These are phyloP conservation scores for Dillenia suffruticosa DNA, from an alignment of 164 flowering plant genomes.

Conservation along the genomic window DNA sequence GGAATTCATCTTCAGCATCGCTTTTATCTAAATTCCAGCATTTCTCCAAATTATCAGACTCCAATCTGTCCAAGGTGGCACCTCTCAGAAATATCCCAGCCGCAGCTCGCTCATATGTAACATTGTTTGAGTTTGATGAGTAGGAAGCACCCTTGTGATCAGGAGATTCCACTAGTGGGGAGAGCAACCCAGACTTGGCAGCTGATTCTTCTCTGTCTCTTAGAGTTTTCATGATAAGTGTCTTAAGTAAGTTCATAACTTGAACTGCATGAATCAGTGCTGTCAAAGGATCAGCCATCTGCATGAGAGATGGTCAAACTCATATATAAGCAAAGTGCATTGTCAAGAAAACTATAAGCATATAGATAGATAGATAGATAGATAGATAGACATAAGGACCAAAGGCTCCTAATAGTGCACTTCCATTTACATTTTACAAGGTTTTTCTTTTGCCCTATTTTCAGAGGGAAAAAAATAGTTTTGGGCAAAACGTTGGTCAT, in stretches of 20 bases:
- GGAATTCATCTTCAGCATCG: conserved; percentile 30
- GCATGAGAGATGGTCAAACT: conserved; percentile 9
- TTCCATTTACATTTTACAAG: too few relatives aligned
- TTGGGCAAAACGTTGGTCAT: too few relatives aligned
- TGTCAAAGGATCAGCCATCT: conserved; percentile 80
- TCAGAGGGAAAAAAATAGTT: too few relatives aligned
- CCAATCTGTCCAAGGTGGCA: conserved; percentile 29
- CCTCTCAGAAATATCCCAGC: conserved; percentile 18
- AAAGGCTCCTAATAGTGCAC: too few relatives aligned
- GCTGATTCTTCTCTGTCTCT: conserved; percentile 40
- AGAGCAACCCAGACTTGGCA: conserved; percentile 10
- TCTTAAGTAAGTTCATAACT: conserved; percentile 74
- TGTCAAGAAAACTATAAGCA: too few relatives aligned
- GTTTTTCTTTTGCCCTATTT: too few relatives aligned
- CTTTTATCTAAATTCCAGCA: conserved; percentile 34
- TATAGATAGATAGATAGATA: too few relatives aligned
- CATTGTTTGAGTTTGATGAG: conserved; percentile 7
- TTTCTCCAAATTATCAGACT: conserved; percentile 33
- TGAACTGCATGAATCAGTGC: conserved; percentile 77
- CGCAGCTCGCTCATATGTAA: conserved; percentile 6
- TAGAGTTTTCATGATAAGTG: conserved; percentile 42
- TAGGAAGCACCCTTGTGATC: conserved; percentile 2
- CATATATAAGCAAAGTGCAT: too few relatives aligned
- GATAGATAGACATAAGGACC: too few relatives aligned
- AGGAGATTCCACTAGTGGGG: conserved; percentile 23